phyloP scores from a whole-genome alignment of 257 asterid genomes.

The Solanum megistacrolobum region DNA sequence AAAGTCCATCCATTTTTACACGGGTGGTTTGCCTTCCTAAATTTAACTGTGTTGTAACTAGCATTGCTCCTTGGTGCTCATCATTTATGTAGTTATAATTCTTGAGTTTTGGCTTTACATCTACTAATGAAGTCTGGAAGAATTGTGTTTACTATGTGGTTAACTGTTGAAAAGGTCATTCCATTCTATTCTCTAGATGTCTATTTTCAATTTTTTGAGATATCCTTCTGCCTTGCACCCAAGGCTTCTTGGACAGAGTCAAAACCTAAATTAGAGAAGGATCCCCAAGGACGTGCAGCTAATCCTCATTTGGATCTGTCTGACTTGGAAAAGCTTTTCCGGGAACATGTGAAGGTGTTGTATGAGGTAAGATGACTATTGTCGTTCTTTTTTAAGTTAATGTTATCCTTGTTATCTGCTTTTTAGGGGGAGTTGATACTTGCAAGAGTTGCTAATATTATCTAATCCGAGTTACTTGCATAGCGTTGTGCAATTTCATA shows the following conservation, averaged over 20 bases:
- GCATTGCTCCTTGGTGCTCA: background rate
- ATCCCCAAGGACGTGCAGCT: constrained; percentile 90
- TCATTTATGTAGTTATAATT: background rate
- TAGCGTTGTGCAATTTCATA: background rate
- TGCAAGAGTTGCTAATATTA: background rate
- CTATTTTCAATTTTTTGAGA: background rate
- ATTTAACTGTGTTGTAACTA: background rate
- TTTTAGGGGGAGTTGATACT: background rate
- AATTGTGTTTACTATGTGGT: background rate
- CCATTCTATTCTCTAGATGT: background rate
- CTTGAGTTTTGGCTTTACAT: background rate
- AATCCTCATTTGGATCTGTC: constrained; percentile 80
- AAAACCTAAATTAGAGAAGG: constrained; percentile 87
- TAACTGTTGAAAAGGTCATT: background rate
- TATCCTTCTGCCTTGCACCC: constrained; percentile 7
- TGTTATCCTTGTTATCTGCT: background rate
- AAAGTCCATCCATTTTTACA: background rate
- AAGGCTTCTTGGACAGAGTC: constrained; percentile 96
- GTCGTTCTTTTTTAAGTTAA: background rate
- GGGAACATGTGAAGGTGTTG: constrained; percentile 78
- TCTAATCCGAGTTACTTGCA: background rate
- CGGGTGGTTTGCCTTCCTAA: background rate
- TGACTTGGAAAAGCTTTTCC: constrained; percentile 83
- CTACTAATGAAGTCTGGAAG: background rate
- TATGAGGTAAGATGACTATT: constrained; percentile 47